Percentiles rank a stretch among this genome's conserved stretches.
These are phyloP conservation scores for Suillus luteus DNA, from an alignment of 768 basidiomycete genomes.

Conservation along the genomic window DNA sequence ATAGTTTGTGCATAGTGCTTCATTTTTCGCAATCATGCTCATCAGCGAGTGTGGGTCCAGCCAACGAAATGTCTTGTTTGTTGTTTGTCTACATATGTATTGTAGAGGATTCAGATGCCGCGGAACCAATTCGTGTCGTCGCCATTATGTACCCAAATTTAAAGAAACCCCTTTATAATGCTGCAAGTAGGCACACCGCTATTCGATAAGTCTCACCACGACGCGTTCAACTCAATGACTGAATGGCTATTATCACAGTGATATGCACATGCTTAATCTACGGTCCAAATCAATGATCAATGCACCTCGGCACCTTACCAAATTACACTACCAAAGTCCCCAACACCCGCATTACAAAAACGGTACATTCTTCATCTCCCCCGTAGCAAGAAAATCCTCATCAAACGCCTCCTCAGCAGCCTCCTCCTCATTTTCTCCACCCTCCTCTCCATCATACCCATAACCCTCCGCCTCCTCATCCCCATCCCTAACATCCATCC, in stretches of 20 bases:
- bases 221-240: too few species aligned
- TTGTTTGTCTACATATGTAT: too few species aligned
- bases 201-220: too few species aligned
- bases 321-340: neutral
- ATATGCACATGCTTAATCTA: neutral
- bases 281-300: neutral
- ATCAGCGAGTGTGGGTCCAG: too few species aligned
- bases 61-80: too few species aligned
- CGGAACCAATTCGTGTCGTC: too few species aligned
- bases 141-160: too few species aligned
- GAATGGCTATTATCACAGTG: neutral
- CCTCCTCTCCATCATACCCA: constrained; percentile 36
- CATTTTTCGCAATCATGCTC: too few species aligned
- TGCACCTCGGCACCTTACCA: neutral
- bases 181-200: too few species aligned
- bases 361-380: constrained; percentile 81
- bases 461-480: constrained; percentile 31
- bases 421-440: constrained; percentile 55
- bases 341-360: constrained; percentile 46
- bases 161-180: too few species aligned
- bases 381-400: constrained; percentile 76
- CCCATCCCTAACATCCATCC: constrained; percentile 43
- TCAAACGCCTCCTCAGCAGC: constrained; percentile 76
- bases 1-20: too few species aligned
- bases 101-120: too few species aligned